Conservation (phyloP, 2,329 filamentous ascomycete species). For the Cadophora sp. region DNA sequence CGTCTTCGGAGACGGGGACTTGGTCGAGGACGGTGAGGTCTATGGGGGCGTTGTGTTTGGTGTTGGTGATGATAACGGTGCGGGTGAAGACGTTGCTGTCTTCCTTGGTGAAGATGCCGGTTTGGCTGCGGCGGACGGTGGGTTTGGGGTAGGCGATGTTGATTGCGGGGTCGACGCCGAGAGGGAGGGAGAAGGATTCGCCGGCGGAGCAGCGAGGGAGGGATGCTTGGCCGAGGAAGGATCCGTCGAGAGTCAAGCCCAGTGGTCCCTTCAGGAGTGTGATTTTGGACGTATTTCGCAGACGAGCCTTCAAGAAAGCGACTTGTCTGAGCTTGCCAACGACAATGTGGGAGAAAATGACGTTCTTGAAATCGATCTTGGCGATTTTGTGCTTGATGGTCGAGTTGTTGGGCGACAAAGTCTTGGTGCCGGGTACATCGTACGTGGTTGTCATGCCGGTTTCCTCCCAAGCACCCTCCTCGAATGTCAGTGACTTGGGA, state of each 20-base stretch:
- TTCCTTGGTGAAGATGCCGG: constrained; percentile 61
- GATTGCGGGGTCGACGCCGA: constrained; percentile 67
- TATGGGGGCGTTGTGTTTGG: constrained; percentile 49
- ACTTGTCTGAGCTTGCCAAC: constrained; percentile 66
- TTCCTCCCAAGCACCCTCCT: constrained; percentile 63
- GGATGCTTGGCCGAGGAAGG: constrained; percentile 63
- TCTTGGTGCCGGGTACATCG: constrained; percentile 64
- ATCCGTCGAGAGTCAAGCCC: constrained; percentile 67
- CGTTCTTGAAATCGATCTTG: constrained; percentile 56
- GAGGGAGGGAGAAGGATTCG: constrained; percentile 57
- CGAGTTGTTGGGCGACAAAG: constrained; percentile 57
- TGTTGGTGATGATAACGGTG: constrained; percentile 57
- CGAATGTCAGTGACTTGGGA: constrained; percentile 48
- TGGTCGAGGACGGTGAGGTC: constrained; percentile 63
- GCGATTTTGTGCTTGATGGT: constrained; percentile 66
- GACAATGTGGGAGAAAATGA: constrained; percentile 62
- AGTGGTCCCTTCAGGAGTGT: constrained; percentile 61
- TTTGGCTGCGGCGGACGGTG: constrained; percentile 56
- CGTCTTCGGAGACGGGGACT: constrained; percentile 67
- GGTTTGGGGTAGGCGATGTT: constrained; percentile 61
- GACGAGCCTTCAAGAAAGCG: constrained; percentile 64
- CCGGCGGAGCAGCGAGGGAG: constrained; percentile 63
- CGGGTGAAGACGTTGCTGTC: constrained; percentile 58
- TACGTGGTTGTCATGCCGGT: constrained; percentile 64
- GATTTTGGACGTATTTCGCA: constrained; percentile 62